Conservation (phyloP, 1,284 basidiomycete genomes). For the Moesziomyces sp. region DNA sequence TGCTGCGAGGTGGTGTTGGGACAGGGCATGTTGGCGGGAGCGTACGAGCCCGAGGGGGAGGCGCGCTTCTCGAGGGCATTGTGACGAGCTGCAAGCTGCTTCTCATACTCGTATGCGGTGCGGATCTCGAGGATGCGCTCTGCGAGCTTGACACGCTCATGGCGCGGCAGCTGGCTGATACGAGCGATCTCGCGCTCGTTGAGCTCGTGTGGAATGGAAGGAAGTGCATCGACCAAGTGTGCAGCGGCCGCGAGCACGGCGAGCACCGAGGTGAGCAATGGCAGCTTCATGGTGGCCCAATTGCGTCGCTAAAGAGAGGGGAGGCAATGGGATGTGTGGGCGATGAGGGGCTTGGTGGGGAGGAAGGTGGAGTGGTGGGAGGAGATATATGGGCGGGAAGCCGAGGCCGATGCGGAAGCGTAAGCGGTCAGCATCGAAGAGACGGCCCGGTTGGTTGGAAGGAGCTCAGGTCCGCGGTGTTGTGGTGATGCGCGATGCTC, state of each 20-base stretch:
- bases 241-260: conserved; percentile 9
- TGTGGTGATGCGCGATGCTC: not conserved
- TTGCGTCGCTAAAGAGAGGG: not conserved
- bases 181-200: conserved; percentile 23
- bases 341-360: not conserved
- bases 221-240: conserved; percentile 11
- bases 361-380: too few relatives aligned
- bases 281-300: conserved; percentile 21
- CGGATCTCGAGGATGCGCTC: conserved; percentile 35
- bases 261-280: conserved; percentile 13
- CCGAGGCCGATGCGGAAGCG: not conserved
- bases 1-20: conserved; percentile 45
- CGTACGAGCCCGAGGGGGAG: conserved; percentile 51
- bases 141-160: conserved; percentile 24
- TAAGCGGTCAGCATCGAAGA: not conserved
- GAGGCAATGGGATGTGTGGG: not conserved
- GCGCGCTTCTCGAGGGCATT: conserved; percentile 23
- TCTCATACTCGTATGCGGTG: conserved; percentile 28
- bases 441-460: too few relatives aligned
- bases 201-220: conserved; percentile 27
- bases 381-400: too few relatives aligned
- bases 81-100: conserved; percentile 13
- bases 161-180: conserved; percentile 24
- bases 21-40: conserved; percentile 55
- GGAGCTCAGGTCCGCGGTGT: not conserved